These are phyloP conservation scores for Clonostachys rhizophaga DNA, from an alignment of 2,329 filamentous ascomycete species.

Conservation along the genomic window DNA sequence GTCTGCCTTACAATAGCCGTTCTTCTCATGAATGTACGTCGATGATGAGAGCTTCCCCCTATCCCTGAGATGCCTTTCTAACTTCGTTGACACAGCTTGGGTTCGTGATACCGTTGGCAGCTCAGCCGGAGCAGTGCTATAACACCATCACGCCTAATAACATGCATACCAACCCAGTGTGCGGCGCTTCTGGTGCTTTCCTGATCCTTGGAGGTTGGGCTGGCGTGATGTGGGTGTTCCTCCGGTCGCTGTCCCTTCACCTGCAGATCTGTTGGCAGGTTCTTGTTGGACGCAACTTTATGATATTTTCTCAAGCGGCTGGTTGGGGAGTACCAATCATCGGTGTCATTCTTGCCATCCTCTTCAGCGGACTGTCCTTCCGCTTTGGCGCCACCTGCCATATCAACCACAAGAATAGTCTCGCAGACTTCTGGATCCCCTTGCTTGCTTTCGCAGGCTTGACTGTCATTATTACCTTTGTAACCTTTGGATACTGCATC, in stretches of 20 bases:
- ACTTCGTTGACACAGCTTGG: conserved; percentile 56
- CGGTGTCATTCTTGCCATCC: conserved; percentile 70
- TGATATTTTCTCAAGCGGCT: conserved; percentile 73
- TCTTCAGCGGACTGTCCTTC: conserved; percentile 89
- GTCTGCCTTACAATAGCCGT: conserved; percentile 77
- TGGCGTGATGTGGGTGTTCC: conserved; percentile 84
- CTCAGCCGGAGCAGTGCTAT: conserved; percentile 75
- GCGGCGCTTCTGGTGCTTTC: conserved; percentile 83
- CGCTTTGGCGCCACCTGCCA: conserved; percentile 90
- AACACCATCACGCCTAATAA: conserved; percentile 90
- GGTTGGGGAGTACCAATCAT: conserved; percentile 83
- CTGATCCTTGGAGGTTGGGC: conserved; percentile 82
- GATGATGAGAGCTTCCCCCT: neutral
- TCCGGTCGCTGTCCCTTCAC: conserved; percentile 86
- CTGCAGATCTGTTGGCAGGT: conserved; percentile 98
- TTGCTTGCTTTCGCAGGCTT: conserved; percentile 72
- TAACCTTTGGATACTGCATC: conserved; percentile 88
- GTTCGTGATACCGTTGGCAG: conserved; percentile 83
- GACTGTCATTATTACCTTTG: conserved; percentile 75
- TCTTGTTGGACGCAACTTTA: conserved; percentile 82
- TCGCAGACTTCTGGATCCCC: conserved; percentile 87
- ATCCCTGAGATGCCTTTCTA: neutral
- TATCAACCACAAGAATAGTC: conserved; percentile 83
- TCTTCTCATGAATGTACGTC: conserved; percentile 72
- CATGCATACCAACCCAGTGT: conserved; percentile 77